phyloP scores from a whole-genome alignment of 768 basidiomycete genomes.

The Chalciporus pseudorubinellus region DNA sequence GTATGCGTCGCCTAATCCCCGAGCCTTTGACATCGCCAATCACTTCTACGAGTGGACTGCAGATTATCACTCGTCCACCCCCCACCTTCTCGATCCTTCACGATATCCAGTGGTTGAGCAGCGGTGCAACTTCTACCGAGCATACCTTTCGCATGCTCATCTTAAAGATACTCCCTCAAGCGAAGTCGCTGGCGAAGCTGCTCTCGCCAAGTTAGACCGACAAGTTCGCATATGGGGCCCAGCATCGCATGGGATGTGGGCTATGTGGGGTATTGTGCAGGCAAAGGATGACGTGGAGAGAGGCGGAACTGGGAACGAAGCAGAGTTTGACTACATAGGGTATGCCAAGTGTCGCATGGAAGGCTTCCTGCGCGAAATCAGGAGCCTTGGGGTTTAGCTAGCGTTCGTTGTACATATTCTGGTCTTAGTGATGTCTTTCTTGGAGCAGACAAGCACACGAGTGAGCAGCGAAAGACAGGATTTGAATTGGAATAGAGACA shows the following conservation, averaged over 20 bases:
- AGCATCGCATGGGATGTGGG: conserved; percentile 89
- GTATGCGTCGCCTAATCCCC: conserved; percentile 90
- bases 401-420: not conserved
- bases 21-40: conserved; percentile 94
- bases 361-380: conserved; percentile 57
- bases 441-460: not conserved
- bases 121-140: conserved; percentile 78
- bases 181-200: conserved; percentile 35
- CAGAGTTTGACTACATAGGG: conserved; percentile 87
- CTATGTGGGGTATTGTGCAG: conserved; percentile 92
- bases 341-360: conserved; percentile 73
- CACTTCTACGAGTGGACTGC: conserved; percentile 98
- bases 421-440: not conserved
- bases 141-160: conserved; percentile 67
- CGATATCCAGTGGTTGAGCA: conserved; percentile 72
- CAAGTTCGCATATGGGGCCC: conserved; percentile 90
- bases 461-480: conserved; percentile 30
- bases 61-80: conserved; percentile 72
- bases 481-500: conserved; percentile 48
- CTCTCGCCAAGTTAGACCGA: conserved; percentile 60
- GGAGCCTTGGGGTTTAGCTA: conserved; percentile 39
- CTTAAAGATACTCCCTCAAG: conserved; percentile 20
- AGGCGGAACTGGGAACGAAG: conserved; percentile 42
- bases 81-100: conserved; percentile 60
- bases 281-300: conserved; percentile 71